Percentiles rank a stretch among this genome's conserved stretches.
phyloP scores from a whole-genome alignment of 306 rosid genomes.

The Canavalia gladiata region DNA sequence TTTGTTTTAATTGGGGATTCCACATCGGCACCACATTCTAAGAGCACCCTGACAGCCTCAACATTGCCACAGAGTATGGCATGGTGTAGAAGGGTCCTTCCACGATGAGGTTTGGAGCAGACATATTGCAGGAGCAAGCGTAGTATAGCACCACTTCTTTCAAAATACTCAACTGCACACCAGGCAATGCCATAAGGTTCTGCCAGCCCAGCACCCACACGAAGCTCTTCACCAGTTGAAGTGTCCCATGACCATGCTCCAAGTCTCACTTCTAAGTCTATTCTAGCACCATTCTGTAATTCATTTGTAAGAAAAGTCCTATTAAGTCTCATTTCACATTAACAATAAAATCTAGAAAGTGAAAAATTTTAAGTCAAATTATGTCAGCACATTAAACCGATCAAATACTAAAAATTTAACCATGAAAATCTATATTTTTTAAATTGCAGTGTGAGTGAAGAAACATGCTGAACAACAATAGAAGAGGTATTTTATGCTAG shows the following conservation, averaged over 20 bases:
- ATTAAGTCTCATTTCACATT: slow-evolving; percentile 44
- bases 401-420: slow-evolving; percentile 25
- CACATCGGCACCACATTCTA: slow-evolving; percentile 67
- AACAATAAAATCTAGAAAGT: slow-evolving; percentile 10
- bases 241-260: slow-evolving; percentile 99
- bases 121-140: slow-evolving; percentile 69
- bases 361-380: slow-evolving; percentile 4
- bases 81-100: slow-evolving; percentile 92
- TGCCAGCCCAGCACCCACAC: slow-evolving; percentile 97
- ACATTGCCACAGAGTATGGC: slow-evolving; percentile 82
- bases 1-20: slow-evolving; percentile 70
- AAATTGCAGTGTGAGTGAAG: not conserved
- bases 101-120: slow-evolving; percentile 56
- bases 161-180: slow-evolving; percentile 98
- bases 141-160: slow-evolving; percentile 79
- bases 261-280: slow-evolving; percentile 66
- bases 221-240: slow-evolving; percentile 84
- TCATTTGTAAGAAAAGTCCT: slow-evolving; percentile 39
- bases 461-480: not conserved
- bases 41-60: slow-evolving; percentile 70
- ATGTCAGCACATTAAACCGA: slow-evolving; percentile 16
- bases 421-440: slow-evolving; percentile 8
- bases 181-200: slow-evolving; percentile 84
- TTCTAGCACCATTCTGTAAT: slow-evolving; percentile 71
- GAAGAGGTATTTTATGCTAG: not conserved